Evolutionary conservation across 768 basidiomycete species (phyloP), one percentile per base, ranked within the genome.

Genomic region (Glaciozyma martinii): DNA sequence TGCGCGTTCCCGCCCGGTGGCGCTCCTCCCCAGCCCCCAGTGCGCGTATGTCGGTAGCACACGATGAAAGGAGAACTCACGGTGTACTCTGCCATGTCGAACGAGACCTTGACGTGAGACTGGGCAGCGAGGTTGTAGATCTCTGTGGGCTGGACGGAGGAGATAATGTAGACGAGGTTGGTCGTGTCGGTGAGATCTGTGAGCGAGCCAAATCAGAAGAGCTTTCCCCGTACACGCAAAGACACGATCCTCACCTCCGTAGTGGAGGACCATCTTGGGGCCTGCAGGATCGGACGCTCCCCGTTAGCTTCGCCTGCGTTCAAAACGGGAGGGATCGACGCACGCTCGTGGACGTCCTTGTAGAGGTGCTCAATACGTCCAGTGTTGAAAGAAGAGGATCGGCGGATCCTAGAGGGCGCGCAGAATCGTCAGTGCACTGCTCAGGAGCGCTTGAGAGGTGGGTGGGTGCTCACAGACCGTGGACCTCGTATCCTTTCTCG

Each of bases 81-180:
- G 0, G 94, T 98, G 80, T 98, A 98, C 78, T 98, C 93, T 30
- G 93, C 90, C 90, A 98, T 94, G 78, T 97, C 94, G 77, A 98
- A 98, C 32, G 92, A 95, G 70, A 98, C 93, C 78, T 98, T 98
- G 80, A 98, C 93, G 79, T 98, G 93, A 50, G 89, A 91, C 77
- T 98, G 93, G 21, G 93, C 93, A 53, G 91, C 93, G 59, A 98
- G 86, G 78, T 97, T 98, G 84, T 95, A 98, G 66, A 98, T 86
- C 78, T 98, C 94, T 27, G 90, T 86, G 3, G 93, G 93, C 76
- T 88, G 88, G 61, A 95, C 91, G 73, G 90, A 86, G 5, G 94
- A 87, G 76, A 98, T 86, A 80, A 97, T 87, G 78, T 92, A 92
- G 53, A 95, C 93, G 67, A 98, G 85, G 76, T 97, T 97, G 74